These are phyloP conservation scores for Fraxinus latifolia DNA, from an alignment of 305 asterid genomes.

Conservation along the genomic window DNA sequence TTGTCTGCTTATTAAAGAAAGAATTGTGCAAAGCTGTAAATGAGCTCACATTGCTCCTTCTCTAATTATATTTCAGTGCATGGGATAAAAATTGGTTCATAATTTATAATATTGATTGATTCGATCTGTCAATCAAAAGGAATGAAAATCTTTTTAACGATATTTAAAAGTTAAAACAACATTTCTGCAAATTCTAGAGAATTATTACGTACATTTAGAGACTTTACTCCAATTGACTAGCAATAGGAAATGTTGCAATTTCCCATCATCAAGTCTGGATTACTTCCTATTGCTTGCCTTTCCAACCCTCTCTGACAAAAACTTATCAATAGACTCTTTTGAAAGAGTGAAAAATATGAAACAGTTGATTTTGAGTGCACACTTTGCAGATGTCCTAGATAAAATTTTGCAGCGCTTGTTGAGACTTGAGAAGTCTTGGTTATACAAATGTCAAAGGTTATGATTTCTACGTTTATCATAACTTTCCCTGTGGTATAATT, in stretches of 20 bases:
- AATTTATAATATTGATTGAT: neutral
- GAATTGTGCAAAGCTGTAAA: neutral
- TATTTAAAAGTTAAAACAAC: neutral
- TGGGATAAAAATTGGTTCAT: neutral
- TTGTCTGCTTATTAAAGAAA: neutral
- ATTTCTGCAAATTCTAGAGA: neutral
- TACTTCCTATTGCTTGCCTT: neutral
- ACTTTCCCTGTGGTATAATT: neutral
- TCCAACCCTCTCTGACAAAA: neutral
- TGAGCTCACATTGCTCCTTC: neutral
- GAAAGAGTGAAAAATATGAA: conserved; percentile 6
- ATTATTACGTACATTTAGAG: neutral
- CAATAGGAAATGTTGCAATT: conserved; percentile 2
- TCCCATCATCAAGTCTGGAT: neutral
- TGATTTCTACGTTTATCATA: neutral
- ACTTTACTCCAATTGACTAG: neutral
- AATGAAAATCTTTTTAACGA: neutral
- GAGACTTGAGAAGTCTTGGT: conserved; percentile 1
- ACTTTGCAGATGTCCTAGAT: neutral
- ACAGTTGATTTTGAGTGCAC: neutral
- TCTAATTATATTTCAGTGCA: neutral
- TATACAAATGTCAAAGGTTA: conserved; percentile 3
- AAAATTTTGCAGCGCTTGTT: conserved; percentile 7
- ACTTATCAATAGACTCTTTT: neutral
- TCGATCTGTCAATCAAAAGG: neutral